phyloP scores from a whole-genome alignment of 805 yeast species.

The Lachancea thermotolerans region DNA sequence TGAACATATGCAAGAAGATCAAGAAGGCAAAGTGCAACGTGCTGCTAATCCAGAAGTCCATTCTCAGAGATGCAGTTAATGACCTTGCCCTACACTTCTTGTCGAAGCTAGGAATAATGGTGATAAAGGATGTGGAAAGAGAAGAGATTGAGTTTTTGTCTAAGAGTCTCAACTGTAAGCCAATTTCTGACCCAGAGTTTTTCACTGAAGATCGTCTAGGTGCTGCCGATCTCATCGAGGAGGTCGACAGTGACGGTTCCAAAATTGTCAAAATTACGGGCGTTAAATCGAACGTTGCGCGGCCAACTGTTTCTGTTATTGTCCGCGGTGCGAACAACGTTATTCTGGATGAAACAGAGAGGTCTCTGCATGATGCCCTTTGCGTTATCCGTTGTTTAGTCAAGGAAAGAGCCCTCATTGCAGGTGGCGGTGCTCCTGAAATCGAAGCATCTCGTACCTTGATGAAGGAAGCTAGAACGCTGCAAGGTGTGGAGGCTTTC shows the following conservation, averaged over 20 bases:
- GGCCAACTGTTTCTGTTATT: conserved; percentile 73
- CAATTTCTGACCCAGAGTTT: conserved; percentile 90
- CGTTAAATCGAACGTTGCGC: conserved; percentile 39
- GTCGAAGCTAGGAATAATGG: conserved; percentile 88
- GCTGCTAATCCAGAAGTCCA: conserved; percentile 83
- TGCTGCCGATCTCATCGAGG: conserved; percentile 86
- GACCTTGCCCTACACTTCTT: conserved; percentile 92
- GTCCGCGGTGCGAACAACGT: conserved; percentile 92
- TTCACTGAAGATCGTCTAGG: conserved; percentile 93
- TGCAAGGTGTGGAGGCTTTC: conserved; percentile 82
- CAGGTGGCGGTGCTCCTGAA: conserved; percentile 99
- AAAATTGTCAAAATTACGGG: conserved; percentile 84
- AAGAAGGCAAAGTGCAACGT: conserved; percentile 97
- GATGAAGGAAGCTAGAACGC: conserved; percentile 59
- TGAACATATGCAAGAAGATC: conserved; percentile 92
- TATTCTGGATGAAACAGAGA: conserved; percentile 91
- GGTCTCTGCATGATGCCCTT: conserved; percentile 94
- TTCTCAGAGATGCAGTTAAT: conserved; percentile 88
- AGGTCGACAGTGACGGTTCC: conserved; percentile 83
- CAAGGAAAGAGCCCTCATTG: conserved; percentile 81
- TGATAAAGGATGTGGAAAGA: conserved; percentile 89
- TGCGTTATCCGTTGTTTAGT: conserved; percentile 91
- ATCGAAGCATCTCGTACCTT: conserved; percentile 77
- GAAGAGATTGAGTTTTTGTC: conserved; percentile 91
- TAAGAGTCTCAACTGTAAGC: conserved; percentile 82